phyloP scores from a whole-genome alignment of 805 yeast species.

The Cyberlindnera suaveolens region DNA sequence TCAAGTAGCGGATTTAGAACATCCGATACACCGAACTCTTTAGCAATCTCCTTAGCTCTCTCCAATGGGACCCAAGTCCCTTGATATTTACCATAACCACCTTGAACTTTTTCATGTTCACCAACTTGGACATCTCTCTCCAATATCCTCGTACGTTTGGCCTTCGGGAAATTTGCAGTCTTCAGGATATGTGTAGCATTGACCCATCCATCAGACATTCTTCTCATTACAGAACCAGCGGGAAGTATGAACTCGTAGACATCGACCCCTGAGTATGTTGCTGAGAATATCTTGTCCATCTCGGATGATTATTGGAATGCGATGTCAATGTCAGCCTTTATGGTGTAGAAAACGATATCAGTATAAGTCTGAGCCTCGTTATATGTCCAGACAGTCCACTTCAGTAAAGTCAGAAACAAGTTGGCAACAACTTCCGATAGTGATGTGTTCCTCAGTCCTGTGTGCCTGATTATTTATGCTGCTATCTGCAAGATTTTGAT shows the following conservation, averaged over 20 bases:
- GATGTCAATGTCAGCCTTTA: too few relatives aligned
- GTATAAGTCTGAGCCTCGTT: too few relatives aligned
- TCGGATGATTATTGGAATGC: background rate
- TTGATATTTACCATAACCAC: slow-evolving; percentile 95
- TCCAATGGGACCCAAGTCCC: slow-evolving; percentile 94
- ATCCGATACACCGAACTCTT: slow-evolving; percentile 56
- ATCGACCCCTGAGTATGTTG: slow-evolving; percentile 75
- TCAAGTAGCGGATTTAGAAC: slow-evolving; percentile 61
- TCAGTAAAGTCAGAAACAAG: too few relatives aligned
- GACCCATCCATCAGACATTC: slow-evolving; percentile 75
- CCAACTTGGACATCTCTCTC: slow-evolving; percentile 93
- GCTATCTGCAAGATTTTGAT: too few relatives aligned
- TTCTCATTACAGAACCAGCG: slow-evolving; percentile 71
- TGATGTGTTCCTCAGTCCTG: too few relatives aligned
- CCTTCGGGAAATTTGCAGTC: slow-evolving; percentile 91
- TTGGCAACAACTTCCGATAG: too few relatives aligned
- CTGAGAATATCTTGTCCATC: slow-evolving; percentile 51
- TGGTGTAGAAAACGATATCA: too few relatives aligned
- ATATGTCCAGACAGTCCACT: too few relatives aligned
- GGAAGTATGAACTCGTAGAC: slow-evolving; percentile 71
- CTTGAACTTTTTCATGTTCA: slow-evolving; percentile 88
- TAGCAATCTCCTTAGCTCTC: slow-evolving; percentile 64
- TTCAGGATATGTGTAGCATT: slow-evolving; percentile 94
- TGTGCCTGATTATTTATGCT: too few relatives aligned
- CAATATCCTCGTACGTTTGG: slow-evolving; percentile 84